Evolutionary conservation across 257 asterid genomes (phyloP).

Genomic region (Scutellaria baicalensis): DNA sequence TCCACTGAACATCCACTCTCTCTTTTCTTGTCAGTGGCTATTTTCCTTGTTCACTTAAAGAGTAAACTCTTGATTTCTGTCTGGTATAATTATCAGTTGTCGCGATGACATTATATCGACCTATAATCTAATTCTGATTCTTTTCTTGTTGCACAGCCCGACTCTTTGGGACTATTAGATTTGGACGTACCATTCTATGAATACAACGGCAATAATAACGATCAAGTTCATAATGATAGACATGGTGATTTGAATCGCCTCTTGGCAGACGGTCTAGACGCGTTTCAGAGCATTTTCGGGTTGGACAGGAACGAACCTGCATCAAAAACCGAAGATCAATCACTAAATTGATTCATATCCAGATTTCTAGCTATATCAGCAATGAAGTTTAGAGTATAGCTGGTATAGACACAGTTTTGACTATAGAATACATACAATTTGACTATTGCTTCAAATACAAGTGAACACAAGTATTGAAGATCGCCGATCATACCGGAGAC

Average conservation of each 20-base stretch:
- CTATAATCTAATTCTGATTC: constrained; percentile 10
- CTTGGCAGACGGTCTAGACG: constrained; percentile 71
- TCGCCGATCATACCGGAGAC: too few species aligned
- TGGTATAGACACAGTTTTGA: constrained; percentile 8
- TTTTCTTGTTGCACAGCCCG: constrained; percentile 50
- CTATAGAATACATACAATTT: not conserved
- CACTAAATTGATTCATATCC: constrained; percentile 31
- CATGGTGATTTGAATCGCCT: constrained; percentile 68
- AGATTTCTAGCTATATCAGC: constrained; percentile 33
- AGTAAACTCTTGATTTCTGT: not conserved
- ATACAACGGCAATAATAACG: constrained; percentile 35
- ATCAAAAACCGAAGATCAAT: constrained; percentile 40
- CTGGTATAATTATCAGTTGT: not conserved
- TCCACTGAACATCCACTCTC: constrained; percentile 1
- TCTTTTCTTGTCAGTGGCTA: not conserved
- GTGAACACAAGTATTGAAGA: too few species aligned
- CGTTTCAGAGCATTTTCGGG: constrained; percentile 60
- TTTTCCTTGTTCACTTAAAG: not conserved
- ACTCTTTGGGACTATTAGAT: constrained; percentile 76
- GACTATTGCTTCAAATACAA: too few species aligned
- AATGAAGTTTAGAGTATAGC: constrained; percentile 27
- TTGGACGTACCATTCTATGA: constrained; percentile 67
- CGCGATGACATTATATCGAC: too few species aligned
- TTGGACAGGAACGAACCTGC: constrained; percentile 56
- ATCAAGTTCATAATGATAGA: constrained; percentile 69